These are phyloP conservation scores for Alternaria arbusti DNA, from an alignment of 2,329 filamentous ascomycete genomes.

Conservation along the genomic window DNA sequence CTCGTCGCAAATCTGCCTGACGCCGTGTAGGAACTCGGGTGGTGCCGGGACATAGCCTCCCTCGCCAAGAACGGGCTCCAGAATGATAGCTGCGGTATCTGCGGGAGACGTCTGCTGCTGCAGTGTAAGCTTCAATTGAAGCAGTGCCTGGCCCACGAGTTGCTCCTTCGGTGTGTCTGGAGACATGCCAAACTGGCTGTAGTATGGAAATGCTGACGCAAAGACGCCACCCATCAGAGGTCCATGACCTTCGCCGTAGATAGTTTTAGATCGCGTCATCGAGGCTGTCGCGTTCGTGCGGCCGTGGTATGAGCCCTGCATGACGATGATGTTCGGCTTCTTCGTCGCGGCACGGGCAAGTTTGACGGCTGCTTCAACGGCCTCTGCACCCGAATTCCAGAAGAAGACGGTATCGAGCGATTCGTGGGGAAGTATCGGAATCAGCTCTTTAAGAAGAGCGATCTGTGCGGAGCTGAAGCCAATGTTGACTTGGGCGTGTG, in stretches of 20 bases:
- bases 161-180: conserved; percentile 32
- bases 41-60: conserved; percentile 40
- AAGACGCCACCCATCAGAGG: conserved; percentile 41
- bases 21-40: conserved; percentile 38
- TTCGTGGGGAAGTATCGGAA: conserved; percentile 37
- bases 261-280: conserved; percentile 40
- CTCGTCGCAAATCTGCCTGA: conserved; percentile 53
- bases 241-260: conserved; percentile 40
- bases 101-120: conserved; percentile 36
- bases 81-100: conserved; percentile 38
- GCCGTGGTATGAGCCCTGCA: conserved; percentile 41
- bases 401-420: conserved; percentile 38
- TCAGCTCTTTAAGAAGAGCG: conserved; percentile 33
- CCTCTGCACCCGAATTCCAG: conserved; percentile 41
- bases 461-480: conserved; percentile 39
- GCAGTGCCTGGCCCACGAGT: conserved; percentile 31
- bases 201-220: conserved; percentile 38
- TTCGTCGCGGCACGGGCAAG: conserved; percentile 37
- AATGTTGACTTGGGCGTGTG: conserved; percentile 40
- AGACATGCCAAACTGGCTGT: conserved; percentile 34
- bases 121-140: conserved; percentile 34
- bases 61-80: conserved; percentile 38
- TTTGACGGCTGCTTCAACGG: conserved; percentile 39
- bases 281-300: conserved; percentile 39
- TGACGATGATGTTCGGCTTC: conserved; percentile 42